A percentile compares a stretch with the other conserved stretches of the same genome.
These are phyloP conservation scores for Amphibolis antarctica DNA, from an alignment of 106 monocot genomes.

Conservation along the genomic window DNA sequence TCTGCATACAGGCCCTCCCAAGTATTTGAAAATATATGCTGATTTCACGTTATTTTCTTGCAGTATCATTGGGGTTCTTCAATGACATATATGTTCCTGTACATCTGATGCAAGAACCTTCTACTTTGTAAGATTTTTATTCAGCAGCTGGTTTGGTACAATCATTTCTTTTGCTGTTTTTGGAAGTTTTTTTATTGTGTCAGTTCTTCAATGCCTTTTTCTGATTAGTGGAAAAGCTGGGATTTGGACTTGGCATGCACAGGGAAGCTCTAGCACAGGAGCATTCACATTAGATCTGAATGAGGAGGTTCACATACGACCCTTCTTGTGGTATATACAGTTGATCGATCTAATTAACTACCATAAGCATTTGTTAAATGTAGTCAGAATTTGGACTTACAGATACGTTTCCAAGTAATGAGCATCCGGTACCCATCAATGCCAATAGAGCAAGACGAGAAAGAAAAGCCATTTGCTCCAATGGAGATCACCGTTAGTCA, in stretches of 20 bases:
- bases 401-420: slow-evolving; percentile 66
- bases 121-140: slow-evolving; percentile 32
- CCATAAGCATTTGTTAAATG: background rate
- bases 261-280: slow-evolving; percentile 2
- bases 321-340: background rate
- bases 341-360: background rate
- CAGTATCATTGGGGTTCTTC: slow-evolving; percentile 96
- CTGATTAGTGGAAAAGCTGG: slow-evolving; percentile 32
- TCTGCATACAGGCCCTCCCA: background rate
- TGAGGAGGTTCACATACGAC: slow-evolving; percentile 48
- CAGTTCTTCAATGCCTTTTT: background rate
- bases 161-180: slow-evolving; percentile 4
- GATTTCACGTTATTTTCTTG: slow-evolving; percentile 3
- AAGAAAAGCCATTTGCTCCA: slow-evolving; percentile 68
- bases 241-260: slow-evolving; percentile 55
- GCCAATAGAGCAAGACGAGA: slow-evolving; percentile 52
- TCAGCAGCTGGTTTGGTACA: too few species aligned
- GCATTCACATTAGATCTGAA: slow-evolving; percentile 40
- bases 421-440: slow-evolving; percentile 67
- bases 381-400: background rate
- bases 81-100: slow-evolving; percentile 70
- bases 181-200: background rate
- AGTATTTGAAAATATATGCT: background rate
- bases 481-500: slow-evolving; percentile 79
- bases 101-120: slow-evolving; percentile 34